phyloP scores from a whole-genome alignment of 345 rosid genomes.

The Tarenaya hassleriana region DNA sequence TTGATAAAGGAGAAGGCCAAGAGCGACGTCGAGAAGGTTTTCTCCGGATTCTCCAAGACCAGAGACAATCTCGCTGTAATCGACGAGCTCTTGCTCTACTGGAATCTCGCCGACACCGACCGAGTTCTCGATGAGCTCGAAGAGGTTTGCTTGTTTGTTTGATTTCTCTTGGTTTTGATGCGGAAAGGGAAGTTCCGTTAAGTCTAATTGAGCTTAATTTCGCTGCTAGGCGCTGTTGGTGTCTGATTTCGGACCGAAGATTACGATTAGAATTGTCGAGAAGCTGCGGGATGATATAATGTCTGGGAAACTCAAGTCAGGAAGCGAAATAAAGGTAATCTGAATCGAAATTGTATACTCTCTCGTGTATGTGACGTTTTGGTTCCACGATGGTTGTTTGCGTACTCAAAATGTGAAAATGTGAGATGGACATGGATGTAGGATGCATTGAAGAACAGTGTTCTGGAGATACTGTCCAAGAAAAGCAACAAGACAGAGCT shows the following conservation, averaged over 20 bases:
- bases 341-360: background rate
- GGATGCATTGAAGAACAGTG: conserved; percentile 81
- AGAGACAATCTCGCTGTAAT: conserved; percentile 87
- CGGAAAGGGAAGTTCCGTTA: background rate
- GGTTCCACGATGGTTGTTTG: background rate
- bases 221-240: conserved; percentile 61
- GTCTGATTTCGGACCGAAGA: conserved; percentile 91
- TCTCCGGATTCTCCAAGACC: conserved; percentile 90
- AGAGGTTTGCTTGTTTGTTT: conserved; percentile 32
- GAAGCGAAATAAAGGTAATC: conserved; percentile 79
- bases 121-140: conserved; percentile 87
- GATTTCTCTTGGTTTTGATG: background rate
- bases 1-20: conserved; percentile 87
- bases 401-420: conserved; percentile 6
- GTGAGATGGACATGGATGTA: conserved; percentile 23
- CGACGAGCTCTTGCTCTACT: conserved; percentile 85
- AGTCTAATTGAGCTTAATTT: background rate
- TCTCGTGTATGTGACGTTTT: conserved; percentile 2
- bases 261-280: conserved; percentile 76
- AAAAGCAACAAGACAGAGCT: conserved; percentile 77
- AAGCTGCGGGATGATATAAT: conserved; percentile 70
- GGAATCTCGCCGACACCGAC: conserved; percentile 94
- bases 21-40: conserved; percentile 85
- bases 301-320: conserved; percentile 80
- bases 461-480: conserved; percentile 56